Base-by-base conservation (phyloP, 1,139 yeast genomes). In the Magnusiomyces suaveolens region DNA sequence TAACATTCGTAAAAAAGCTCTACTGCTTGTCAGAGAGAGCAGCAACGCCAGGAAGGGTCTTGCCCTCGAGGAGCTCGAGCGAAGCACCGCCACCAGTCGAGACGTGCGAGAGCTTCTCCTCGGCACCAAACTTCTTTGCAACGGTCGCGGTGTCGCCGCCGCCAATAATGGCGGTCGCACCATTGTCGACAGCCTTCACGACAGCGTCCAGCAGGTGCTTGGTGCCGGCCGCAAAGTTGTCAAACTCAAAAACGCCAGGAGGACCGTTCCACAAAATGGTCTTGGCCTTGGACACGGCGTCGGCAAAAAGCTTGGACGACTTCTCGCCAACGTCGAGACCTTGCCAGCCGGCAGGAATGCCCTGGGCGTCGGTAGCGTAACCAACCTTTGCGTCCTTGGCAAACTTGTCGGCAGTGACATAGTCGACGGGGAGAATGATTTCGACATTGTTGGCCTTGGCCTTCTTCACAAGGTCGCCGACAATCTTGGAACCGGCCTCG, bases 81-180 rank as follows among this genome's bases (percentile, higher is more conserved):
- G 97, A 89, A 63, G 97, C 97, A 81, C 97, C 97, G 76, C 97
- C 97, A 76, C 97, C 97, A 61, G 97, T 90, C 63, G 97, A 89
- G 63, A 90, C 96, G 75, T 90, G 97, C 56, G 96, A 87, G 69
- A 90, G 82, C 79, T 89, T 87, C 72, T 87, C 95, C 67, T 87
- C 92, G 62, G 83, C 96, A 70, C 96, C 96, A 74, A 77, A 90
- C 80, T 90, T 90, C 87, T 89, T 89, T 68, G 96, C 96, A 63
- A 89, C 97, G 64, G 97, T 90, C 64, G 97, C 97, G 68, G 97
- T 90, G 76, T 90, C 97, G 80, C 97, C 97, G 82, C 97, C 97
- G 73, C 97, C 97, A 67, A 90, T 85, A 74, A 92, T 92, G 62
- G 89, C 96, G 64, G 96, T 87, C 79, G 88, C 84, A 70, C 96